Percentiles rank a stretch among this genome's conserved stretches.
Conservation (phyloP, 2,329 filamentous ascomycete species). For the Trichoderma aggressivum region DNA sequence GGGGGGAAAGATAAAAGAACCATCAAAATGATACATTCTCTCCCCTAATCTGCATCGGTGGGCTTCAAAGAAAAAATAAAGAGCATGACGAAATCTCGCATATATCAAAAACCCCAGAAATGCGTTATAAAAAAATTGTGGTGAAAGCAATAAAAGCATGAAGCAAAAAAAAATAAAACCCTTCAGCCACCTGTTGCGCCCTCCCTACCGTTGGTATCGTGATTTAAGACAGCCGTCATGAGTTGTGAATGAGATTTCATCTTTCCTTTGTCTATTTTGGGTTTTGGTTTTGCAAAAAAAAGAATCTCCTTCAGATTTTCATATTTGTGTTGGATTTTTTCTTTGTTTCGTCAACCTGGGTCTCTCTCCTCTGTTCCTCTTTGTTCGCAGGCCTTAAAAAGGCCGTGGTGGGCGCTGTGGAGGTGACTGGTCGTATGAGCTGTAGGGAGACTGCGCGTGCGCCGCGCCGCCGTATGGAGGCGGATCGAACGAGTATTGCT, state of each 20-base stretch:
- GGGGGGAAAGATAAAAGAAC: neutral
- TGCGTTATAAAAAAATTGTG: neutral
- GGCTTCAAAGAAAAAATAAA: neutral
- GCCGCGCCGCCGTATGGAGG: neutral
- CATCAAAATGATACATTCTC: neutral
- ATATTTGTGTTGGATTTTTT: neutral
- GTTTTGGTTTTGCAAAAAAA: neutral
- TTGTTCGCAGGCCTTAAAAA: neutral
- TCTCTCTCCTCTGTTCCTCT: neutral
- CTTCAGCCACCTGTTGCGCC: constrained; percentile 11
- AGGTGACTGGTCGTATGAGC: neutral
- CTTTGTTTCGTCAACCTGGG: neutral
- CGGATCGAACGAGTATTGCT: constrained; percentile 3
- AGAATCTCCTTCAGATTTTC: neutral
- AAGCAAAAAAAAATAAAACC: neutral
- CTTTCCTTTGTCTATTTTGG: neutral
- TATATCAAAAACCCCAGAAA: neutral
- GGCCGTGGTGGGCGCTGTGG: constrained; percentile 2
- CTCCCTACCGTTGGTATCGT: constrained; percentile 19
- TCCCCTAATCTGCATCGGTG: neutral
- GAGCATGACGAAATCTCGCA: neutral
- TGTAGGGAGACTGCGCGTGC: neutral
- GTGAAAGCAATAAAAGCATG: neutral
- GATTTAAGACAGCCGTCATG: constrained; percentile 15
- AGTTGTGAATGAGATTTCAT: constrained; percentile 9